Conservation (phyloP, 202 grass and related monocot genomes). For the Dendrocalamus latiflorus region DNA sequence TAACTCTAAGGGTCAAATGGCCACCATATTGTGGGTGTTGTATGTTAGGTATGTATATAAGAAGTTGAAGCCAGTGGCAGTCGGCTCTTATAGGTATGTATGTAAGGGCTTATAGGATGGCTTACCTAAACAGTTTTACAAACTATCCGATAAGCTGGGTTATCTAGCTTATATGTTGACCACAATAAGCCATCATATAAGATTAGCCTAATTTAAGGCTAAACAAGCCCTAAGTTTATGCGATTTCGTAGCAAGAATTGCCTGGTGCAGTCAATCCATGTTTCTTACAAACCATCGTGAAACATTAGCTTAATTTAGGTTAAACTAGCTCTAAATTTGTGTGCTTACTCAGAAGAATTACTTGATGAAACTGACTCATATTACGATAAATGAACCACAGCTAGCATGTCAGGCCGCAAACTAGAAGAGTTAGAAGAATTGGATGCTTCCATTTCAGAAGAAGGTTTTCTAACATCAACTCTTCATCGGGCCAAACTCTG, state of each 20-base stretch:
- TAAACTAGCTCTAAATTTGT: slow-evolving; percentile 1
- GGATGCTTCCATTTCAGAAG: slow-evolving; percentile 46
- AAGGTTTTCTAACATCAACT: slow-evolving; percentile 49
- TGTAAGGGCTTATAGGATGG: too few relatives aligned
- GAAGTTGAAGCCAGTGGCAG: too few relatives aligned
- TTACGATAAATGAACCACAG: slow-evolving; percentile 46
- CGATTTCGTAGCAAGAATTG: not conserved
- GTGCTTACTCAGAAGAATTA: not conserved
- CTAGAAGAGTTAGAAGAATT: slow-evolving; percentile 67
- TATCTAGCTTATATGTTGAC: not conserved
- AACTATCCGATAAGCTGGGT: not conserved
- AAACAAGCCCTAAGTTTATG: not conserved
- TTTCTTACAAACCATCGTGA: too few relatives aligned
- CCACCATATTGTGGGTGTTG: too few relatives aligned
- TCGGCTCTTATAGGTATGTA: too few relatives aligned
- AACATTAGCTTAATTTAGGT: not conserved
- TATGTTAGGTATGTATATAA: too few relatives aligned
- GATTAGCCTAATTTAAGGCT: not conserved
- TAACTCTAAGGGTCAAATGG: too few relatives aligned
- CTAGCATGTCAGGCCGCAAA: slow-evolving; percentile 71
- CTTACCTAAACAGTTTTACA: not conserved
- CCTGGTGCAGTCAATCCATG: not conserved
- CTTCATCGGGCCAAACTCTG: slow-evolving; percentile 63
- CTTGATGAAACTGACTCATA: slow-evolving; percentile 24
- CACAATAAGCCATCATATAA: not conserved